phyloP scores from a whole-genome alignment of 2,329 filamentous ascomycete genomes.

The Aureobasidium melanogenum region DNA sequence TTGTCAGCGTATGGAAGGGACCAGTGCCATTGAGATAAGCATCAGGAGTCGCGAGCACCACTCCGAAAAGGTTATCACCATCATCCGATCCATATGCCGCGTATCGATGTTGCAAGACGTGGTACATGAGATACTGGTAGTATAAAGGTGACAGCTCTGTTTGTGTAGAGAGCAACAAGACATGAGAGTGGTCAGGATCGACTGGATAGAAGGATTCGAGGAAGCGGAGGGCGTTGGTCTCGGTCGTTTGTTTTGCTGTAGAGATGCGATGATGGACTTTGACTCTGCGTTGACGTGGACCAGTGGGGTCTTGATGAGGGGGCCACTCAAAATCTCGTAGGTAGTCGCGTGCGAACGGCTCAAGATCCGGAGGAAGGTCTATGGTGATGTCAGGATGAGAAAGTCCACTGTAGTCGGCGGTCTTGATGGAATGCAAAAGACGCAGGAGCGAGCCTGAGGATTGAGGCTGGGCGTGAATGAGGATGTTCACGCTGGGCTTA shows the following conservation, averaged over 20 bases:
- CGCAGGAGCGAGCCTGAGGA: slow-evolving; percentile 68
- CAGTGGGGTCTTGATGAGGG: slow-evolving; percentile 40
- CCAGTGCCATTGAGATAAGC: slow-evolving; percentile 53
- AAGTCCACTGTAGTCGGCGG: slow-evolving; percentile 66
- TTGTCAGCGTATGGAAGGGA: slow-evolving; percentile 42
- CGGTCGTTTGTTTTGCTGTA: slow-evolving; percentile 49
- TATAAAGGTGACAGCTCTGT: slow-evolving; percentile 72
- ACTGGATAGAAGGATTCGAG: slow-evolving; percentile 83
- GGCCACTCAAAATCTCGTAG: slow-evolving; percentile 62
- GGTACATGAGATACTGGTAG: slow-evolving; percentile 77
- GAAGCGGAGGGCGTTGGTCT: slow-evolving; percentile 65
- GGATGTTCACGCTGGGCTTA: slow-evolving; percentile 66
- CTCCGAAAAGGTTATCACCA: slow-evolving; percentile 56
- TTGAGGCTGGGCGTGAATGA: slow-evolving; percentile 65
- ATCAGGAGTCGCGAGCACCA: slow-evolving; percentile 69
- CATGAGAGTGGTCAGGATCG: slow-evolving; percentile 55
- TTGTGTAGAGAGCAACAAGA: slow-evolving; percentile 77
- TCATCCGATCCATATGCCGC: slow-evolving; percentile 44
- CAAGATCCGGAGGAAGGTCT: slow-evolving; percentile 66
- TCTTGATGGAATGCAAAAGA: slow-evolving; percentile 64
- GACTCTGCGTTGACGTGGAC: slow-evolving; percentile 38
- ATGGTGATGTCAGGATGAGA: slow-evolving; percentile 68
- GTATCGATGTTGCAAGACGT: slow-evolving; percentile 68
- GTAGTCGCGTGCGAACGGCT: slow-evolving; percentile 54
- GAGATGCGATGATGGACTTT: slow-evolving; percentile 68